A percentile compares a stretch with the other conserved stretches of the same genome.
Conservation (phyloP, 2,329 filamentous ascomycete genomes). For the Curvularia sp. region DNA sequence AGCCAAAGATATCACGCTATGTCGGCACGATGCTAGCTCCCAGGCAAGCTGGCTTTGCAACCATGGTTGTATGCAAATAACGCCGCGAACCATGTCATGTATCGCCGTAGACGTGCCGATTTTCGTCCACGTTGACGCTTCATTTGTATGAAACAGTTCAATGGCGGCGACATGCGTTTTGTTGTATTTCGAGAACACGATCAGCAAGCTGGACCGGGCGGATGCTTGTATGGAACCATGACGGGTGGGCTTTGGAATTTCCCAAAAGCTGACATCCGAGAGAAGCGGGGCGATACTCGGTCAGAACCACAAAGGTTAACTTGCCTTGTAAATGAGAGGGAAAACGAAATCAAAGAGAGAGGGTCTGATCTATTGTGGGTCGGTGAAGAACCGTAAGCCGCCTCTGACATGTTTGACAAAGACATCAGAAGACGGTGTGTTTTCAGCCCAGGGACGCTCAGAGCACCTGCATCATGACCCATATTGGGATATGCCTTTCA, state of each 20-base stretch:
- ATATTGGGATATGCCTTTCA: constrained; percentile 11
- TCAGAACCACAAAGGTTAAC: constrained; percentile 3
- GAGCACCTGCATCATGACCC: constrained; percentile 15
- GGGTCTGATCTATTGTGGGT: neutral
- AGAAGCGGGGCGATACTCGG: constrained; percentile 1
- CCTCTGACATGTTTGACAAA: constrained; percentile 6
- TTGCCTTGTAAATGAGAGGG: neutral
- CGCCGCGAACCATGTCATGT: constrained; percentile 5
- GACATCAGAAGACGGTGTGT: constrained; percentile 5
- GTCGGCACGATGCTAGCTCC: constrained; percentile 10
- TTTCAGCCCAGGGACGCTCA: constrained; percentile 10
- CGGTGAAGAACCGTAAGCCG: neutral
- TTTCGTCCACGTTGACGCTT: constrained; percentile 1
- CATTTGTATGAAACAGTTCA: constrained; percentile 15
- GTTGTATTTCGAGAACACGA: neutral
- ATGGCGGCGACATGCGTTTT: constrained; percentile 2
- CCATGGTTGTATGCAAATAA: neutral
- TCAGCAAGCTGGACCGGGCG: constrained; percentile 1
- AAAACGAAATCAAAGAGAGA: neutral
- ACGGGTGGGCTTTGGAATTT: constrained; percentile 4
- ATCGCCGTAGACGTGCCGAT: constrained; percentile 14
- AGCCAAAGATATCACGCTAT: constrained; percentile 12
- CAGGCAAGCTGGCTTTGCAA: neutral
- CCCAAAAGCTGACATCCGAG: neutral
- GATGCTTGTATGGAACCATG: constrained; percentile 1